Conservation (phyloP, 441 rosid genomes). For the Breynia disticha region DNA sequence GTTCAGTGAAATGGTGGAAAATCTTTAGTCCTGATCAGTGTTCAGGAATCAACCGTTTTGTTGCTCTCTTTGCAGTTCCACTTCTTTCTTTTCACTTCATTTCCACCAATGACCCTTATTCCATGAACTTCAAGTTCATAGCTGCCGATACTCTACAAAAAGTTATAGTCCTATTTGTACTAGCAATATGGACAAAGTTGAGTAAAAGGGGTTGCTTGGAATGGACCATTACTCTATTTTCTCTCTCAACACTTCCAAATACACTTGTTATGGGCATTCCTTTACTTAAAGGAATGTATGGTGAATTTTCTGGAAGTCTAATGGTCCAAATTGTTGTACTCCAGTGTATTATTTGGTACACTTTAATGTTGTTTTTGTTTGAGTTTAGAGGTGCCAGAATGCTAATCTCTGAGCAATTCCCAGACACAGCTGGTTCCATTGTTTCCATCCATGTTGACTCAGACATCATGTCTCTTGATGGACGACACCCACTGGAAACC, state of each 20-base stretch:
- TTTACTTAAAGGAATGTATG: slow-evolving; percentile 67
- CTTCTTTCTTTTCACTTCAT: slow-evolving; percentile 67
- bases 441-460: slow-evolving; percentile 94
- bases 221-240: slow-evolving; percentile 63
- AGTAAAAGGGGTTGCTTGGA: slow-evolving; percentile 48
- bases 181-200: slow-evolving; percentile 37
- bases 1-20: slow-evolving; percentile 77
- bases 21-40: slow-evolving; percentile 70
- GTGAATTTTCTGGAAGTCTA: slow-evolving; percentile 47
- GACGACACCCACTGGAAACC: slow-evolving; percentile 75
- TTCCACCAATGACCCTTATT: slow-evolving; percentile 43
- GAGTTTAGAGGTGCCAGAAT: slow-evolving; percentile 68
- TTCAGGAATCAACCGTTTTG: slow-evolving; percentile 71
- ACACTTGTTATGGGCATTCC: slow-evolving; percentile 83
- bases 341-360: slow-evolving; percentile 74
- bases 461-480: slow-evolving; percentile 85
- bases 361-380: slow-evolving; percentile 57
- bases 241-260: slow-evolving; percentile 60
- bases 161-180: slow-evolving; percentile 31
- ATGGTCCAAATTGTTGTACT: slow-evolving; percentile 76
- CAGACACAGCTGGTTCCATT: slow-evolving; percentile 84
- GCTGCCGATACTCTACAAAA: slow-evolving; percentile 69
- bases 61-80: slow-evolving; percentile 67
- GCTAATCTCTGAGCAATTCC: slow-evolving; percentile 83
- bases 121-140: slow-evolving; percentile 58